Evolutionary conservation across 2,329 filamentous ascomycete species (phyloP).

Genomic region (Dothideomycetidae sp.): DNA sequence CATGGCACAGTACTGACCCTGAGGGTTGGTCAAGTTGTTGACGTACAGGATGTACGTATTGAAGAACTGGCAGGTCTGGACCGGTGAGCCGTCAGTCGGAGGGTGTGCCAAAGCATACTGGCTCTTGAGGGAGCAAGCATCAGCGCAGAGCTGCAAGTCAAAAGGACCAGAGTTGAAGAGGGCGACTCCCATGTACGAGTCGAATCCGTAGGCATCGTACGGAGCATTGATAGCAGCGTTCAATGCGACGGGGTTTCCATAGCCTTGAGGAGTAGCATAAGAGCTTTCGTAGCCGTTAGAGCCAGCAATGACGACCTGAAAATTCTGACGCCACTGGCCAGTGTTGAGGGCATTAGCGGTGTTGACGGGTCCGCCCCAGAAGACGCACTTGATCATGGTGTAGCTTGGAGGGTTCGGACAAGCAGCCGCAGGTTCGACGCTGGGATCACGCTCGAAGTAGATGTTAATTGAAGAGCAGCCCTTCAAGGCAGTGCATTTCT

Average conservation of each 20-base stretch:
- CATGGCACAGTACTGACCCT: conserved; percentile 19
- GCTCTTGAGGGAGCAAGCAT: conserved; percentile 15
- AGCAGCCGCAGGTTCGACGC: conserved; percentile 13
- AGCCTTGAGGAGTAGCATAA: conserved; percentile 11
- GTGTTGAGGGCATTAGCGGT: conserved; percentile 9
- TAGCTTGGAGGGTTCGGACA: conserved; percentile 11
- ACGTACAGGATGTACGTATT: conserved; percentile 14
- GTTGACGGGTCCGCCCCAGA: conserved; percentile 9
- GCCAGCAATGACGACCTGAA: conserved; percentile 12
- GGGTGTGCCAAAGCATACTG: conserved; percentile 13
- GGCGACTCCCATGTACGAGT: conserved; percentile 19
- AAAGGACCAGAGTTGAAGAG: conserved; percentile 20
- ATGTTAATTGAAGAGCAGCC: conserved; percentile 12
- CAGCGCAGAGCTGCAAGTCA: conserved; percentile 21
- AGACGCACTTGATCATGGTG: conserved; percentile 13
- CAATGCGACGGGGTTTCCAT: conserved; percentile 12
- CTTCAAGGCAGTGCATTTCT: conserved; percentile 10
- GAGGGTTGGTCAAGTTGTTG: conserved; percentile 13
- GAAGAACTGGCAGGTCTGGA: conserved; percentile 16
- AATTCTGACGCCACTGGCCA: conserved; percentile 11
- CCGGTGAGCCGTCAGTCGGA: conserved; percentile 12
- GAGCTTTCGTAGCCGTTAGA: conserved; percentile 11
- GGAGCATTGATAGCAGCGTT: conserved; percentile 18
- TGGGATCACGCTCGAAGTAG: conserved; percentile 14
- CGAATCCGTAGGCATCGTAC: conserved; percentile 15